These are phyloP conservation scores for Lonicera japonica DNA, from an alignment of 129 eudicot genomes.

Conservation along the genomic window DNA sequence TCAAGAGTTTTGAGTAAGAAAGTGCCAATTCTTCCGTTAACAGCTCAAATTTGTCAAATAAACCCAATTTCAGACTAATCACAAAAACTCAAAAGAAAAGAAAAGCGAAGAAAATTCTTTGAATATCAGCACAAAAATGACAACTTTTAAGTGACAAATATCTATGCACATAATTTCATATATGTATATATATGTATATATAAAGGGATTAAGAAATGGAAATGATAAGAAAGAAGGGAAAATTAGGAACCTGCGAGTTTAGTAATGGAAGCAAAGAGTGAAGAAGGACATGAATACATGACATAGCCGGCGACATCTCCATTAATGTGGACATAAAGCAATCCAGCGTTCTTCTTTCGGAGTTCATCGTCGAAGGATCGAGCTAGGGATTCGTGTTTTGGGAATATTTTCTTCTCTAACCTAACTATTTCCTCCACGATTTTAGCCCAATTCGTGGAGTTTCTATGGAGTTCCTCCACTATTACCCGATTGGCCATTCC, in stretches of 20 bases:
- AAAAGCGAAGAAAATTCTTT: too few relatives aligned
- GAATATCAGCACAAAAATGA: neutral
- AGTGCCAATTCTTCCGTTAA: too few relatives aligned
- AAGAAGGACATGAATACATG: conserved; percentile 84
- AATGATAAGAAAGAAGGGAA: too few relatives aligned
- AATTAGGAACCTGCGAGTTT: conserved; percentile 83
- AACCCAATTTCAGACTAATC: neutral
- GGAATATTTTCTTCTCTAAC: conserved; percentile 74
- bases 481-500: conserved; percentile 30
- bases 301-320: conserved; percentile 76
- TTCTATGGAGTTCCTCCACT: conserved; percentile 51
- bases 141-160: neutral
- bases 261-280: conserved; percentile 61
- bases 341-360: conserved; percentile 63
- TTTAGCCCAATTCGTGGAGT: conserved; percentile 28
- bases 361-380: conserved; percentile 62
- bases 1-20: too few relatives aligned
- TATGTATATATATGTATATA: too few relatives aligned
- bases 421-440: conserved; percentile 63
- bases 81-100: neutral
- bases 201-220: neutral
- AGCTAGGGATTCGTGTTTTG: conserved; percentile 91
- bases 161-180: neutral
- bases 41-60: too few relatives aligned
- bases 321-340: conserved; percentile 37